Base-by-base conservation (phyloP, 208 protist genomes). In the Trypanosoma cruzi region DNA sequence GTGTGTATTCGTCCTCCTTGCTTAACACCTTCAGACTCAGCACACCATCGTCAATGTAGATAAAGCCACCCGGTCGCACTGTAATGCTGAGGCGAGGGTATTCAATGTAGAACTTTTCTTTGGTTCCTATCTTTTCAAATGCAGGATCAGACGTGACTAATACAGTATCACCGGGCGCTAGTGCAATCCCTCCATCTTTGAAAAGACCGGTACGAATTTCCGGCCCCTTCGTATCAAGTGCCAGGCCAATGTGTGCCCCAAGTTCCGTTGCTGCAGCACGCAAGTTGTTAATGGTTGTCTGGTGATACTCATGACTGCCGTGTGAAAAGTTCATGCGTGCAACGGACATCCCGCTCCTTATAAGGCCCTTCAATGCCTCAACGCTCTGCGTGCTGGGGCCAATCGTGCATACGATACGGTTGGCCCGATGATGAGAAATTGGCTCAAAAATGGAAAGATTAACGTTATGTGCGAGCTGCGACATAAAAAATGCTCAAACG, bases 251-350 rank as follows among this genome's bases (percentile, higher is more conserved):
- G 64, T 92, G 89, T 36, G 87, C 65, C 42, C 90, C 93, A 31
- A 96, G 82, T 59, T 95, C 87, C n/a, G 87, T 85, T 11, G 94
- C 89, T 1, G 91, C 89, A 64, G 90, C 61, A 61, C 98, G 93
- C 52, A 98, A 80, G 75, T 99, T 99, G 71, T 93, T 85, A 71
- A 99, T 98, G 10, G 97, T 98, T 46, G 66, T 73, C 54, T 83
- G 86, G 84, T 99, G 98, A 80, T 96, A 99, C 84, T 98, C 97
- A 73, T 99, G 88, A 40, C 81, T 90, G 49, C 98, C 98, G 77
- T 99, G 98, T 40, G 97, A 99, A 77, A 99, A 99, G 88, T 99
- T 99, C 82, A 99, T 93, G 64, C 98, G 89, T 20, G 95, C 94
- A 26, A 99, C 89, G 67, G 98, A 98, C 92, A 99, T 98, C 68